Percentiles rank a stretch among this genome's conserved stretches.
Evolutionary conservation across 176 grass and related monocot species (phyloP).

Genomic region (Tuctoria greenei): DNA sequence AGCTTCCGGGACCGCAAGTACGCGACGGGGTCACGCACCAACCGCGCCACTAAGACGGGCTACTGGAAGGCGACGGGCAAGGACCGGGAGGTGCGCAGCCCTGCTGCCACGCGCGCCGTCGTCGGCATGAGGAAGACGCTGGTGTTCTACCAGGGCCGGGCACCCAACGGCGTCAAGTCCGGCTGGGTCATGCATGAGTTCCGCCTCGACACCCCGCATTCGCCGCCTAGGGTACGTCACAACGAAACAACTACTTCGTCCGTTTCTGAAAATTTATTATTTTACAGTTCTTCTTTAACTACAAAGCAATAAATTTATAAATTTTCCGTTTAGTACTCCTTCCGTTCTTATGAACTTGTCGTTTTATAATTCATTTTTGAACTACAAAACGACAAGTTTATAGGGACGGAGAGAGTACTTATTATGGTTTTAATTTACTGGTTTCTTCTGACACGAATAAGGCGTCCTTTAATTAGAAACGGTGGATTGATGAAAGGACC

Average conservation of each 20-base stretch:
- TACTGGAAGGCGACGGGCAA: conserved; percentile 85
- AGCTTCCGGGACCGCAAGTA: conserved; percentile 79
- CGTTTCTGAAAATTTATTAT: no score
- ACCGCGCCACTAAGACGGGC: conserved; percentile 62
- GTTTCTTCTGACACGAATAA: neutral
- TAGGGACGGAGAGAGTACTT: no score
- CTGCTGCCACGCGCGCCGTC: neutral
- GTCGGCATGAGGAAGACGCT: conserved; percentile 81
- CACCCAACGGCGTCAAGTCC: conserved; percentile 63
- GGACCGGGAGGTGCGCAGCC: conserved; percentile 46
- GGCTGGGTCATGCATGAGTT: conserved; percentile 84
- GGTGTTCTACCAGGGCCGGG: conserved; percentile 73
- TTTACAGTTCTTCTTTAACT: no score
- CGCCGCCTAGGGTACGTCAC: conserved; percentile 45
- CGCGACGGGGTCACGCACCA: conserved; percentile 60
- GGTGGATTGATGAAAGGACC: neutral
- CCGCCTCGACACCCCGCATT: conserved; percentile 56
- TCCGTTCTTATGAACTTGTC: no score
- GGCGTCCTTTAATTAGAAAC: neutral
- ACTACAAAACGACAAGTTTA: no score
- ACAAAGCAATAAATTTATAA: no score
- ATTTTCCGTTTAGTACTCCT: no score
- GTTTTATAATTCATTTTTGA: no score
- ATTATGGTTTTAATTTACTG: neutral
- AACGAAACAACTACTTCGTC: no score